Percentiles rank a stretch among this genome's conserved stretches.
phyloP scores from a whole-genome alignment of 2,329 filamentous ascomycete species.

The Fusarium robinianum region DNA sequence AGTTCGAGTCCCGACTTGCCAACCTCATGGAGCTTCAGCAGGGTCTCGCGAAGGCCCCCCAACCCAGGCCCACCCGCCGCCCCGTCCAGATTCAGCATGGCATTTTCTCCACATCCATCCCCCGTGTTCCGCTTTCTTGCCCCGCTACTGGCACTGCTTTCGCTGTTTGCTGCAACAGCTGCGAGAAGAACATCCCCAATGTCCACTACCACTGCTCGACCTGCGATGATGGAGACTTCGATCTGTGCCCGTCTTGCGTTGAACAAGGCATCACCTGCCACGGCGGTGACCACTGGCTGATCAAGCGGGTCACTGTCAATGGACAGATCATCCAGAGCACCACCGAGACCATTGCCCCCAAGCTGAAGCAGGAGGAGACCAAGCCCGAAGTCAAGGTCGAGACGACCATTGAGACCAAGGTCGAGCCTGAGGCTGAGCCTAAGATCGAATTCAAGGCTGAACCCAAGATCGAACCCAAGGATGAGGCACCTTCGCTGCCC shows the following conservation, averaged over 20 bases:
- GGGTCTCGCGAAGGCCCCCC: conserved; percentile 8
- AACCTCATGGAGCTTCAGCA: conserved; percentile 34
- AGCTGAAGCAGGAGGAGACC: conserved; percentile 48
- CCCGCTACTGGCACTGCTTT: conserved; percentile 50
- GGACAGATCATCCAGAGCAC: conserved; percentile 83
- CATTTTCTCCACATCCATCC: conserved; percentile 13
- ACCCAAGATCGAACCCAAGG: conserved; percentile 16
- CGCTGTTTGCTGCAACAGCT: conserved; percentile 93
- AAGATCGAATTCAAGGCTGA: conserved; percentile 9
- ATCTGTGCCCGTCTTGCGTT: conserved; percentile 84
- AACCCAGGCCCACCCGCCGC: conserved; percentile 2
- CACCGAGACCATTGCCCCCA: conserved; percentile 78
- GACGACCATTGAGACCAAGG: conserved; percentile 24
- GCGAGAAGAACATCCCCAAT: conserved; percentile 75
- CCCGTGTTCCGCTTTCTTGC: conserved; percentile 4
- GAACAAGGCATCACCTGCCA: conserved; percentile 76
- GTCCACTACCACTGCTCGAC: conserved; percentile 93
- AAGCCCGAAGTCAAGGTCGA: conserved; percentile 32
- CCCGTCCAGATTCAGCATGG: conserved; percentile 3
- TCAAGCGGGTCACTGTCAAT: conserved; percentile 82
- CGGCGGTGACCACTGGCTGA: conserved; percentile 84
- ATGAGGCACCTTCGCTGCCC: conserved; percentile 22
- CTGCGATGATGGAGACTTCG: conserved; percentile 92
- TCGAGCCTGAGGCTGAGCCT: conserved; percentile 30
- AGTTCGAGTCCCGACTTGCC: conserved; percentile 37